Evolutionary conservation across 176 grass and related monocot genomes (phyloP).

Genomic region (Carex littledalei): DNA sequence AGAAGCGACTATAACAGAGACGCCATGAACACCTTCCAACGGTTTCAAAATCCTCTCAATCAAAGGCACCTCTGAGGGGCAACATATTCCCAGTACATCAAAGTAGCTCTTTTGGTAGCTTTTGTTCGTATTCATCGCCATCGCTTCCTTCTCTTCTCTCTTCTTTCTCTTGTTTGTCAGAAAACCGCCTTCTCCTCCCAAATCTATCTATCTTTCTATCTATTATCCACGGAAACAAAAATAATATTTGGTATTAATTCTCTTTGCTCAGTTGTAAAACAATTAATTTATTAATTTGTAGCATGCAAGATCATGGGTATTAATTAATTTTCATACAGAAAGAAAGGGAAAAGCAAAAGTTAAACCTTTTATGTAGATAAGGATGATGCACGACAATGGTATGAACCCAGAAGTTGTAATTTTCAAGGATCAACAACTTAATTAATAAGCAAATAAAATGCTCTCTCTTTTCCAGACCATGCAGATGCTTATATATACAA

Average conservation of each 20-base stretch:
- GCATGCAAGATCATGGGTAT: neutral
- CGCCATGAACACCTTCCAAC: conserved; percentile 50
- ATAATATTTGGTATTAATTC: neutral
- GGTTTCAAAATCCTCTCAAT: conserved; percentile 66
- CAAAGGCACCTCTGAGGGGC: conserved; percentile 75
- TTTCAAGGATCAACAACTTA: neutral
- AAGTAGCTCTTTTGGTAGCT: conserved; percentile 84
- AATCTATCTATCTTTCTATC: neutral
- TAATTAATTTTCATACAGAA: neutral
- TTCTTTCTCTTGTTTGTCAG: conserved; percentile 8
- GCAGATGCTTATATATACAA: neutral
- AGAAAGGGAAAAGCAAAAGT: neutral
- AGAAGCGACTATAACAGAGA: conserved; percentile 81
- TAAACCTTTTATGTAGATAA: neutral
- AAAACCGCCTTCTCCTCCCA: conserved; percentile 10
- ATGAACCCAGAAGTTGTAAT: neutral
- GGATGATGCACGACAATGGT: neutral
- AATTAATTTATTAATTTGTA: neutral
- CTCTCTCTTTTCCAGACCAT: neutral
- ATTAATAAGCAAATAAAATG: neutral
- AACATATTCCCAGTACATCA: conserved; percentile 93
- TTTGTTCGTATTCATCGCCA: neutral
- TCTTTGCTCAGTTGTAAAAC: neutral
- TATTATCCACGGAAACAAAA: neutral
- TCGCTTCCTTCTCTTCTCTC: neutral